Percentiles rank a stretch among this genome's conserved stretches.
These are phyloP conservation scores for Lipomyces spencermartinsiae DNA, from an alignment of 805 yeast genomes.

Conservation along the genomic window DNA sequence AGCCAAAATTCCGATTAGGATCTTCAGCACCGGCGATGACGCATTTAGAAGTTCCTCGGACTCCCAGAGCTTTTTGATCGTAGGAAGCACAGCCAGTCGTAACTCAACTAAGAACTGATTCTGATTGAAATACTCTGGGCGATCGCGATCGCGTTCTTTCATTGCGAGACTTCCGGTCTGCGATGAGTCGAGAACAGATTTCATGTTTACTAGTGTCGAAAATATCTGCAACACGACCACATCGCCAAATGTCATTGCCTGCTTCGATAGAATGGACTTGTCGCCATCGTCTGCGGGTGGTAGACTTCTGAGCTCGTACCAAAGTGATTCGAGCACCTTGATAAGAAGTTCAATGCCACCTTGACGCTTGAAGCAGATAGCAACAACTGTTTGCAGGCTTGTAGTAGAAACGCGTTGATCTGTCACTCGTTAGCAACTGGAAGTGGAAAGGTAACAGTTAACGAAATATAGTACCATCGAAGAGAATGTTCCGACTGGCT, in stretches of 20 bases:
- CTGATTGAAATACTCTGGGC: conserved; percentile 42
- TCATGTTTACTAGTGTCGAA: conserved; percentile 37
- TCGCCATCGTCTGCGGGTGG: conserved; percentile 30
- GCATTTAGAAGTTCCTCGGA: conserved; percentile 19
- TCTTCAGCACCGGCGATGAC: conserved; percentile 26
- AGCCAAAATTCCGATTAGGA: conserved; percentile 24
- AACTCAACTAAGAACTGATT: conserved; percentile 45
- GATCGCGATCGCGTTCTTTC: conserved; percentile 38
- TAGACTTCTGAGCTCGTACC: conserved; percentile 24
- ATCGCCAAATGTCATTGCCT: conserved; percentile 37
- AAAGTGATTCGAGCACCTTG: conserved; percentile 36
- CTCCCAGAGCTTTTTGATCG: conserved; percentile 30
- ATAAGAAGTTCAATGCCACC: conserved; percentile 42
- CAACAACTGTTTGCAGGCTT: conserved; percentile 36
- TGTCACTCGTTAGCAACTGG: conserved; percentile 10
- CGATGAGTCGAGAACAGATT: conserved; percentile 43
- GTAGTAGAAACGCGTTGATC: conserved; percentile 31
- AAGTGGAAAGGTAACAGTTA: not conserved
- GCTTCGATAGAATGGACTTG: conserved; percentile 27
- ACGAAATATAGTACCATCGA: conserved; percentile 24
- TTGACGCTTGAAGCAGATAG: conserved; percentile 43
- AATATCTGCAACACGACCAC: conserved; percentile 41
- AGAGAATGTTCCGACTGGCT: conserved; percentile 27
- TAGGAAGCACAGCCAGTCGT: conserved; percentile 40
- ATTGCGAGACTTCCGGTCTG: conserved; percentile 40